Evolutionary conservation across 176 grass and related monocot species (phyloP).

Genomic region (Triticum dicoccoides): DNA sequence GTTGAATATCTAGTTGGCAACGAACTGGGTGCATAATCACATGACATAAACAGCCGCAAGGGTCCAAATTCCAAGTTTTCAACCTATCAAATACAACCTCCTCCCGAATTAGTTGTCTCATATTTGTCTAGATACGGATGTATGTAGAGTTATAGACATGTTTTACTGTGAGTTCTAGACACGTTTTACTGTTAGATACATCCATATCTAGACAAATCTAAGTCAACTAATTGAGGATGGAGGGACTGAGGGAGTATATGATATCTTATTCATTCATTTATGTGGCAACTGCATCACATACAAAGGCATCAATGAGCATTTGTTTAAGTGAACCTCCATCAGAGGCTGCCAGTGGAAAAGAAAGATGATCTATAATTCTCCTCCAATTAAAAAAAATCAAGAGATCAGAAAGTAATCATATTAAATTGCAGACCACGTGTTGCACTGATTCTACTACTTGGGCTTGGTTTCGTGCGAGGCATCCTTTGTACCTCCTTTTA

Average conservation of each 20-base stretch:
- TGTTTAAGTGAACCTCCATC: not conserved
- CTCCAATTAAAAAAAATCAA: not conserved
- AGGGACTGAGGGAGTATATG: not conserved
- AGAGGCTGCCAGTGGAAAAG: not conserved
- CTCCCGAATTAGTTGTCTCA: too few relatives aligned
- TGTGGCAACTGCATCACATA: not conserved
- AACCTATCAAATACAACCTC: not conserved
- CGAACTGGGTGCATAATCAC: not conserved
- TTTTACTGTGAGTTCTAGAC: too few relatives aligned
- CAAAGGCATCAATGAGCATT: not conserved
- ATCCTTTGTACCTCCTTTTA: not conserved
- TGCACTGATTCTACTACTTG: not conserved
- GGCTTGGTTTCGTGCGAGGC: not conserved
- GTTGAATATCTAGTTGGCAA: not conserved
- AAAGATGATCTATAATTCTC: not conserved
- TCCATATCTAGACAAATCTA: too few relatives aligned
- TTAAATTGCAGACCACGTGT: not conserved
- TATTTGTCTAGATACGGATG: too few relatives aligned
- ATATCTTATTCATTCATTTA: not conserved
- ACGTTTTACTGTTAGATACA: too few relatives aligned
- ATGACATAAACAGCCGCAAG: not conserved
- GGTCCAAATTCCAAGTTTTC: not conserved
- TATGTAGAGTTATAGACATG: too few relatives aligned
- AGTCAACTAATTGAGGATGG: too few relatives aligned
- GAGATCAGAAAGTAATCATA: not conserved